These are phyloP conservation scores for Chalciporus sphaerocephalus DNA, from an alignment of 768 basidiomycete genomes.

Conservation along the genomic window DNA sequence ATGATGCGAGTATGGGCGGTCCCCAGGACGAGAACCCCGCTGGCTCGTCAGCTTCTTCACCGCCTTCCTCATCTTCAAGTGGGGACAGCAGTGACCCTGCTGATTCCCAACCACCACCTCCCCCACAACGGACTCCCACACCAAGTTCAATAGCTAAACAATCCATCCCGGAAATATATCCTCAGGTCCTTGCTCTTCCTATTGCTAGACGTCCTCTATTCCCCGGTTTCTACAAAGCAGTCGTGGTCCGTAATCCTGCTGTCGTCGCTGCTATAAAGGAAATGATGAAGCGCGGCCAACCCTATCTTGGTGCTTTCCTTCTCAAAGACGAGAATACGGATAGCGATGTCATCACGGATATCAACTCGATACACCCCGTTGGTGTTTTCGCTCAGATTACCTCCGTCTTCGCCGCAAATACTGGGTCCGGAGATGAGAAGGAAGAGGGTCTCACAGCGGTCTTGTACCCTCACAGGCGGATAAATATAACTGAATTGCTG, in stretches of 20 bases:
- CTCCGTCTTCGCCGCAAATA: constrained; percentile 71
- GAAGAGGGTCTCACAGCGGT: constrained; percentile 94
- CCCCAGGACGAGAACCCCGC: constrained; percentile 31
- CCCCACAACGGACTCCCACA: constrained; percentile 34
- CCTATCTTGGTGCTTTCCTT: constrained; percentile 94
- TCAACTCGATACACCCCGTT: constrained; percentile 84
- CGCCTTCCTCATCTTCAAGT: constrained; percentile 38
- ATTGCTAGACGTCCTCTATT: constrained; percentile 94
- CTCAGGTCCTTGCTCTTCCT: constrained; percentile 90
- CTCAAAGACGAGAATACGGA: constrained; percentile 92
- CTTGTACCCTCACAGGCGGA: constrained; percentile 87
- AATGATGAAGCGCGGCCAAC: constrained; percentile 94
- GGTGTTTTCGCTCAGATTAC: constrained; percentile 98
- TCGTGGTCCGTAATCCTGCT: constrained; percentile 84
- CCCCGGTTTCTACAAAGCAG: constrained; percentile 97
- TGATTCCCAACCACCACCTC: constrained; percentile 39
- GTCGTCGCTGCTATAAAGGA: constrained; percentile 94
- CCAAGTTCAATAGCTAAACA: constrained; percentile 72
- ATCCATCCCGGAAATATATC: constrained; percentile 85
- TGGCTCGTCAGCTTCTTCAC: constrained; percentile 30
- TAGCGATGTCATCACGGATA: constrained; percentile 85
- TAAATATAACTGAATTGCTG: constrained; percentile 82
- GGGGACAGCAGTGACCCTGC: constrained; percentile 36
- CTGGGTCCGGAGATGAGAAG: constrained; percentile 54
- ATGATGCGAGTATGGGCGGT: constrained; percentile 20